Conservation (phyloP, 1,284 basidiomycete species). For the Filobasidium uniguttulatum region DNA sequence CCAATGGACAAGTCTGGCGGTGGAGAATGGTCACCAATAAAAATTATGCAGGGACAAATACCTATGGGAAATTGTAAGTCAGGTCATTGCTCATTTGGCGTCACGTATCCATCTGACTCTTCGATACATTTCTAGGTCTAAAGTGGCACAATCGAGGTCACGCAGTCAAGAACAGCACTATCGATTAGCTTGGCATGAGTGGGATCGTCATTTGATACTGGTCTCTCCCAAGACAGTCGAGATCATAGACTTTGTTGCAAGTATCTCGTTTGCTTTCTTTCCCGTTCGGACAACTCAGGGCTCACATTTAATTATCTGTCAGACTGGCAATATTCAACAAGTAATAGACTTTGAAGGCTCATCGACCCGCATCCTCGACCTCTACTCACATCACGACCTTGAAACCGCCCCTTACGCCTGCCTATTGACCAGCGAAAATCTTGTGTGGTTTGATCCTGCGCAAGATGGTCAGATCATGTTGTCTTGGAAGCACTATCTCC, state of each 20-base stretch:
- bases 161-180: not conserved
- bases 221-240: not conserved
- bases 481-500: conserved; percentile 1
- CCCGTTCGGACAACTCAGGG: too few relatives aligned
- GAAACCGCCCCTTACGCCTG: not conserved
- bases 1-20: not conserved
- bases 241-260: not conserved
- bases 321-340: not conserved
- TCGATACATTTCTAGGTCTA: not conserved
- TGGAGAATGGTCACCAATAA: not conserved
- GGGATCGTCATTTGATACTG: not conserved
- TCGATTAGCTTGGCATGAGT: conserved; percentile 1
- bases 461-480: not conserved
- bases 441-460: conserved; percentile 1
- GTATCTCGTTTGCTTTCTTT: too few relatives aligned
- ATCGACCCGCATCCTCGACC: not conserved
- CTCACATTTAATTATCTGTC: too few relatives aligned
- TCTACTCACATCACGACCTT: not conserved
- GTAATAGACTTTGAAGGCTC: not conserved
- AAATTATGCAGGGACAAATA: not conserved
- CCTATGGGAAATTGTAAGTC: not conserved
- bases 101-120: not conserved
- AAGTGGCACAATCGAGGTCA: not conserved
- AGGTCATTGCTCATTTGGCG: not conserved
- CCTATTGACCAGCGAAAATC: not conserved